Evolutionary conservation across 768 basidiomycete species (phyloP), one percentile per base, ranked within the genome.

Genomic region (Aureoboletus auriporus): DNA sequence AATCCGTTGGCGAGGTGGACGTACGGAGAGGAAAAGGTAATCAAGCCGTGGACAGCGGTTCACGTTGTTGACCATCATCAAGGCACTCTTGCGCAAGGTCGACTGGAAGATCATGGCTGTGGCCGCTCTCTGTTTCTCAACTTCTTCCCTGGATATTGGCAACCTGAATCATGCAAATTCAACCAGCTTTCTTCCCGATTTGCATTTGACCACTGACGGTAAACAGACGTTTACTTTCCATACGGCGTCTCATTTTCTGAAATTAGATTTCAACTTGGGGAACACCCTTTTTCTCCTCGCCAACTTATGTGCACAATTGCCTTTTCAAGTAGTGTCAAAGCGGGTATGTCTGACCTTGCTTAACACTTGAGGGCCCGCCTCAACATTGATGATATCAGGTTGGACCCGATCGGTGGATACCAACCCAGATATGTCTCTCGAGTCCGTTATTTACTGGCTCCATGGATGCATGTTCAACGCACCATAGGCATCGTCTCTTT

Each of bases 381-480:
- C 16, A 34, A 20, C 48, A 23, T 23, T 23, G 42, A 46, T 17
- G 10, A 14, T 29, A 42, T 28, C 27, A 79, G 77, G 51, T 81
- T 34, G 82, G 83, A 5, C 80, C 80, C 5, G 82, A 84, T 61
- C 73, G 78, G 20, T 83, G 79, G 80, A 80, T 82, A 61, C 79
- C 80, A 6, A 74, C 70, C 1, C 79, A 82, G 58, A 78, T 82
- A 66, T 75, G 74, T 43, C 52, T 73, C 12, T 81, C 78, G 79
- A 75, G 76, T 65, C 31, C 46, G 50, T 37, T 17, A 11, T 8
- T 13, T 5, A 2, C 4, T 14, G 14, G n/a, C 0, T 20, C 5
- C 6, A 36, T n/a, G 16, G 8, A 12, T 40, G 9, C 5, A 16
- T 27, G 26, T 45, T 48, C 14, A 54, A 3, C 1, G 6, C 26